A percentile compares a stretch with the other conserved stretches of the same genome.
These are phyloP conservation scores for Nitzschia putrida DNA, from an alignment of 108 stramenopile species.

Conservation along the genomic window DNA sequence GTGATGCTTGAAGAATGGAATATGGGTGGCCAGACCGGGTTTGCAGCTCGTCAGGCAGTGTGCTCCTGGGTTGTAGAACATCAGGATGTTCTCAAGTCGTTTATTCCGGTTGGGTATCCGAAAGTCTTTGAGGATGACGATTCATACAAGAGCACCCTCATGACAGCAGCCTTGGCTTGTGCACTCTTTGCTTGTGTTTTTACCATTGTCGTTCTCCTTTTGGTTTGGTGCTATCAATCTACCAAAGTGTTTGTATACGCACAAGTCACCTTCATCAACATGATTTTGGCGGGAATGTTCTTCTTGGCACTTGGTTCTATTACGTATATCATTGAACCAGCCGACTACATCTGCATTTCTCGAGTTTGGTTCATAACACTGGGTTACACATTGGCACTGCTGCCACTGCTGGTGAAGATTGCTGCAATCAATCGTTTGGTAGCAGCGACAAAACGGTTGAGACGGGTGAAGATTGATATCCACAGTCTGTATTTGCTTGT, in stretches of 20 bases:
- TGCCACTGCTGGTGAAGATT: conserved; percentile 49
- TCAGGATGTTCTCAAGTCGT: conserved; percentile 8
- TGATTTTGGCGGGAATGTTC: conserved; percentile 35
- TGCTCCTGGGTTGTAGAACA: conserved; percentile 38
- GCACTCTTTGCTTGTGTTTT: conserved; percentile 6
- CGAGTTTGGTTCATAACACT: conserved; percentile 37
- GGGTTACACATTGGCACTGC: conserved; percentile 41
- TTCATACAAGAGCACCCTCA: not conserved
- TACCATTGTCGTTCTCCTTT: not conserved
- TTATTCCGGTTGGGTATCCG: conserved; percentile 25
- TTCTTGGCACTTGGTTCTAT: conserved; percentile 37
- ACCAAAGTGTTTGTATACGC: conserved; percentile 26
- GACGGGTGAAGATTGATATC: conserved; percentile 29
- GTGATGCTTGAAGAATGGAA: conserved; percentile 21
- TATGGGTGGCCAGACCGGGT: not conserved
- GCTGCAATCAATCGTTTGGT: conserved; percentile 44
- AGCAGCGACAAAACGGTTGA: conserved; percentile 22
- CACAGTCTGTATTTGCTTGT: conserved; percentile 1
- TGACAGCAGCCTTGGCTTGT: conserved; percentile 12
- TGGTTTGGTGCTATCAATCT: conserved; percentile 5
- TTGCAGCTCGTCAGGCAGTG: conserved; percentile 37
- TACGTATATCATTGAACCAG: conserved; percentile 21
- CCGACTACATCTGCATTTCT: conserved; percentile 26
- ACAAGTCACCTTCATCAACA: conserved; percentile 36
- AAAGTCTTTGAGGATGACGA: not conserved